Evolutionary conservation across 148 eudicot genomes (phyloP).

Genomic region (Euryodendron excelsum): DNA sequence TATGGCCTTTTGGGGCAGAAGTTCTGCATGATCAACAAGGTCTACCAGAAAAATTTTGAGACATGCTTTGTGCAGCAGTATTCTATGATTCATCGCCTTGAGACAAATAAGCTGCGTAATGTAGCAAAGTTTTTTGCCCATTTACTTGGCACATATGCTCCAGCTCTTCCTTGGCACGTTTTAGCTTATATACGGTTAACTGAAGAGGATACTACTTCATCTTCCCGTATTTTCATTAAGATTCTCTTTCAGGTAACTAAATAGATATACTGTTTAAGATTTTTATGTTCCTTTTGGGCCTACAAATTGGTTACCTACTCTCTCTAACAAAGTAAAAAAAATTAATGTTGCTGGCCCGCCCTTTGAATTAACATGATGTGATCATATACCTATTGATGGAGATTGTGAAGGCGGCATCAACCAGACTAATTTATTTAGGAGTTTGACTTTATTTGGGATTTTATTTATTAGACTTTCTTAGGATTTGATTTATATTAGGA

Average conservation of each 20-base stretch:
- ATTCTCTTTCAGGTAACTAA: constrained; percentile 91
- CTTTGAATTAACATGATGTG: neutral
- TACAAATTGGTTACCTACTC: neutral
- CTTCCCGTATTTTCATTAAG: constrained; percentile 92
- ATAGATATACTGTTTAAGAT: neutral
- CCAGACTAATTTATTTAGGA: no score
- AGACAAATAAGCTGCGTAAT: constrained; percentile 83
- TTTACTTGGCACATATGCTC: constrained; percentile 81
- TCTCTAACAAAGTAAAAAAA: neutral
- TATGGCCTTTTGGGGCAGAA: constrained; percentile 90
- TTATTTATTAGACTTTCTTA: no score
- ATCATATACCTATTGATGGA: neutral
- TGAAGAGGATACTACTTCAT: constrained; percentile 91
- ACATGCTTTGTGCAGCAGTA: constrained; percentile 86
- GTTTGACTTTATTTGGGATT: no score
- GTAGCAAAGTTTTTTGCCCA: constrained; percentile 96
- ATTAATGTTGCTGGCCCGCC: neutral
- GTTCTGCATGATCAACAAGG: constrained; percentile 78
- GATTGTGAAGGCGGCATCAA: no score
- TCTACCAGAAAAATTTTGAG: constrained; percentile 88
- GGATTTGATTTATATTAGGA: no score
- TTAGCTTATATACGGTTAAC: constrained; percentile 78
- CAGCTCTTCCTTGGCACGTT: constrained; percentile 87
- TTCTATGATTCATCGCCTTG: constrained; percentile 92
- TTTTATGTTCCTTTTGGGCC: neutral